Conservation (phyloP, 2,329 filamentous ascomycete genomes). For the Gyromitra esculenta region DNA sequence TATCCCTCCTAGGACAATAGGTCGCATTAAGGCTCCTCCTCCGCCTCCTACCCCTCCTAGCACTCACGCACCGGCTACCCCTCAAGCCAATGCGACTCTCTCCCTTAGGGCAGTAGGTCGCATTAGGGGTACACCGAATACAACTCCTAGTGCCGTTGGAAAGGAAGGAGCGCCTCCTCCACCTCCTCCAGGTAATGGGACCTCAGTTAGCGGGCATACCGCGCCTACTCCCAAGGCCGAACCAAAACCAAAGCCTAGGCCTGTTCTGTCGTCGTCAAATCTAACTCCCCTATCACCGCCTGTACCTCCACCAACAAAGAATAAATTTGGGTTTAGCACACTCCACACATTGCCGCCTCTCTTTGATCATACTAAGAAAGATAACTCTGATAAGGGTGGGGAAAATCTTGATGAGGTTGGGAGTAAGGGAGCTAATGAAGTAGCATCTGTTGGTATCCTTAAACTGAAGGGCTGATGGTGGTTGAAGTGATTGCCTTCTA, state of each 20-base stretch:
- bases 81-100: not conserved
- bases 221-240: not conserved
- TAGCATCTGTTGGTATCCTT: conserved; percentile 21
- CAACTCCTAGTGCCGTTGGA: not conserved
- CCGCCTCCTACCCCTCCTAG: not conserved
- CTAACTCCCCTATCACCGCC: not conserved
- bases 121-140: not conserved
- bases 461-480: conserved; percentile 13
- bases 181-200: not conserved
- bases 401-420: not conserved
- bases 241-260: not conserved
- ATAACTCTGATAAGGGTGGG: not conserved
- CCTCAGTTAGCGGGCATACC: not conserved
- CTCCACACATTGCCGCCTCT: conserved; percentile 15
- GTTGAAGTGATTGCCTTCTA: not conserved
- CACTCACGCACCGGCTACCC: not conserved
- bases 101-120: not conserved
- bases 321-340: conserved; percentile 19
- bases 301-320: not conserved
- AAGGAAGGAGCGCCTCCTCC: not conserved
- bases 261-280: not conserved
- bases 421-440: not conserved
- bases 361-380: conserved; percentile 13
- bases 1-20: not conserved
- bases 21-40: conserved; percentile 10